These are phyloP conservation scores for Xylaria digitata DNA, from an alignment of 2,329 filamentous ascomycete species.

Conservation along the genomic window DNA sequence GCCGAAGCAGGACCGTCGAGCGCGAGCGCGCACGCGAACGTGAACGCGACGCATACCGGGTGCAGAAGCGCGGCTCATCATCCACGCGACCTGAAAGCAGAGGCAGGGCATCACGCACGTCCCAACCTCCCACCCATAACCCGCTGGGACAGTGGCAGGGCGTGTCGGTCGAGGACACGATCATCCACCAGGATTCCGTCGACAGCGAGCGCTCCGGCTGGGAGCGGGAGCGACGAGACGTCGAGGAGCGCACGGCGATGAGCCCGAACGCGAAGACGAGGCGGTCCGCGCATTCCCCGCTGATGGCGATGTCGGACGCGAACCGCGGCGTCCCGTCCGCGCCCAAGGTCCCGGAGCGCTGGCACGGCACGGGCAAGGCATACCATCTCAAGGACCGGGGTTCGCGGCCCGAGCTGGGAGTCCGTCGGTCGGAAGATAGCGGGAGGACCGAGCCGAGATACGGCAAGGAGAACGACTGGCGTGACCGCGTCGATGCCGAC, in stretches of 20 bases:
- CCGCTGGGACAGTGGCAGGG: conserved; percentile 32
- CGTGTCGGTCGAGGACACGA: conserved; percentile 33
- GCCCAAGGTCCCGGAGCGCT: conserved; percentile 59
- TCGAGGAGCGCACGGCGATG: conserved; percentile 1
- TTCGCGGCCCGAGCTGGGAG: conserved; percentile 24
- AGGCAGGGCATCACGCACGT: not conserved
- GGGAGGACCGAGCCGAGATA: conserved; percentile 11
- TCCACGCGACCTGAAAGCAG: conserved; percentile 8
- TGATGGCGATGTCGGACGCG: conserved; percentile 58
- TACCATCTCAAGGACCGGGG: conserved; percentile 37
- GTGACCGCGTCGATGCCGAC: conserved; percentile 26
- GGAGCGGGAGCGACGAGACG: conserved; percentile 6
- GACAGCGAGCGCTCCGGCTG: conserved; percentile 12
- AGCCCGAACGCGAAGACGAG: not conserved
- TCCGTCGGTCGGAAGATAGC: conserved; percentile 31
- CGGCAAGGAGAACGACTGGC: conserved; percentile 23
- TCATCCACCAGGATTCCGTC: conserved; percentile 29
- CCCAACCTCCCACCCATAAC: not conserved
- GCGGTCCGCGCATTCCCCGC: conserved; percentile 23
- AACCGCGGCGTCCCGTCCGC: conserved; percentile 61
- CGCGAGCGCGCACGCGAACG: conserved; percentile 17
- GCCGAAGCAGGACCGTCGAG: conserved; percentile 10
- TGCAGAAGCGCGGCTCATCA: conserved; percentile 19
- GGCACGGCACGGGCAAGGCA: conserved; percentile 41
- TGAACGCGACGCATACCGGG: conserved; percentile 8